Percentiles rank a stretch among this genome's conserved stretches.
Conservation (phyloP, 371 early-diverging fungal species). For the Actinomortierella wolfii region DNA sequence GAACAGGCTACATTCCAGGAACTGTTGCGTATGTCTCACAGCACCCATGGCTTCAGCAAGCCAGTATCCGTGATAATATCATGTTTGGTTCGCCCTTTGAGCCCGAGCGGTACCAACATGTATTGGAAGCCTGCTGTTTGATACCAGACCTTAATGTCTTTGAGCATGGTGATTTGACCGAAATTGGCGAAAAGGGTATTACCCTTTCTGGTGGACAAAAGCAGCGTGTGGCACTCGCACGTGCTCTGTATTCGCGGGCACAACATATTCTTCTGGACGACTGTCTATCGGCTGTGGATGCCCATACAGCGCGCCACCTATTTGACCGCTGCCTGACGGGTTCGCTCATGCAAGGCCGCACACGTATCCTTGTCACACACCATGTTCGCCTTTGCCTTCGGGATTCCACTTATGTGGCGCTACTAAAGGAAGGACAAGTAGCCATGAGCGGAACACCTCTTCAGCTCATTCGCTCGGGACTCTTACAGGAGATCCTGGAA, state of each 20-base stretch:
- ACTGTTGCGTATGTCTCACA: conserved; percentile 80
- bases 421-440: conserved; percentile 61
- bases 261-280: conserved; percentile 81
- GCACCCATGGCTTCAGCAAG: conserved; percentile 86
- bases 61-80: conserved; percentile 82
- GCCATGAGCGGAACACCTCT: conserved; percentile 48
- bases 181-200: conserved; percentile 88
- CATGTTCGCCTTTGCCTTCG: conserved; percentile 78
- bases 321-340: conserved; percentile 76
- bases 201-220: conserved; percentile 79
- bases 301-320: conserved; percentile 87
- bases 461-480: conserved; percentile 47
- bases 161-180: conserved; percentile 86
- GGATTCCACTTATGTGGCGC: conserved; percentile 64
- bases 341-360: conserved; percentile 72
- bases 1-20: conserved; percentile 45
- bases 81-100: conserved; percentile 78
- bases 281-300: conserved; percentile 79
- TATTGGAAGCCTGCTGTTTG: conserved; percentile 64
- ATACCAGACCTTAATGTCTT: conserved; percentile 76
- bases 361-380: conserved; percentile 87
- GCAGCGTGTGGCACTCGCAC: conserved; percentile 79
- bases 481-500: conserved; percentile 32
- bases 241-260: conserved; percentile 80
- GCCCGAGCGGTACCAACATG: conserved; percentile 64